A percentile compares a stretch with the other conserved stretches of the same genome.
These are phyloP conservation scores for Saccharomycopsis fermentans DNA, from an alignment of 805 yeast species.

Conservation along the genomic window DNA sequence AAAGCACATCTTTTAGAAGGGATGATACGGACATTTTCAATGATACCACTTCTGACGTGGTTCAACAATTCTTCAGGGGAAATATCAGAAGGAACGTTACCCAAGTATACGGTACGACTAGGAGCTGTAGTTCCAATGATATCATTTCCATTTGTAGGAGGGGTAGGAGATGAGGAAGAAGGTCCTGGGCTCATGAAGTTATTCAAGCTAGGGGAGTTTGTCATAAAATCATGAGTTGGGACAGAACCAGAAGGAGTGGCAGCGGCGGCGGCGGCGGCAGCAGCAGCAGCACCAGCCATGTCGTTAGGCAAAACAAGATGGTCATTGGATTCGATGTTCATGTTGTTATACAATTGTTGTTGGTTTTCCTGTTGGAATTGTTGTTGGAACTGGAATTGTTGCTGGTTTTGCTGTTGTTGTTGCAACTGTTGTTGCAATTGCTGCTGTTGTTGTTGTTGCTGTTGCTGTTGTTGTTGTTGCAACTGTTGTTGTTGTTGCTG, in stretches of 20 bases:
- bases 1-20: slow-evolving; percentile 85
- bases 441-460: slow-evolving; percentile 1
- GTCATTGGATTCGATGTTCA: not conserved
- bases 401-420: not conserved
- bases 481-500: not conserved
- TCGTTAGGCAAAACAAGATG: slow-evolving; percentile 7
- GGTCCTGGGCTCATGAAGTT: slow-evolving; percentile 1
- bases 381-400: not conserved
- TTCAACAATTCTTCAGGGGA: slow-evolving; percentile 75
- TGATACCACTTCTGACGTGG: slow-evolving; percentile 83
- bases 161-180: slow-evolving; percentile 7
- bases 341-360: not conserved
- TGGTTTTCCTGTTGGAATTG: slow-evolving; percentile 4
- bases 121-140: slow-evolving; percentile 35
- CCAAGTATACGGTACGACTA: slow-evolving; percentile 82
- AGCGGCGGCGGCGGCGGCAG: not conserved
- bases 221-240: not conserved
- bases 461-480: slow-evolving; percentile 3
- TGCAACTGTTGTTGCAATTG: slow-evolving; percentile 1
- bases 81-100: slow-evolving; percentile 75
- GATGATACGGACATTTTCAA: slow-evolving; percentile 69
- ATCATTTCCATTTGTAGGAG: slow-evolving; percentile 10
- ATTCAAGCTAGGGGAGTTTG: slow-evolving; percentile 9
- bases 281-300: slow-evolving; percentile 5
- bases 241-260: slow-evolving; percentile 1